Evolutionary conservation across 495 filamentous ascomycete genomes (phyloP), one percentile per base, ranked within the genome.

Genomic region (Penicillium longicatenatum): DNA sequence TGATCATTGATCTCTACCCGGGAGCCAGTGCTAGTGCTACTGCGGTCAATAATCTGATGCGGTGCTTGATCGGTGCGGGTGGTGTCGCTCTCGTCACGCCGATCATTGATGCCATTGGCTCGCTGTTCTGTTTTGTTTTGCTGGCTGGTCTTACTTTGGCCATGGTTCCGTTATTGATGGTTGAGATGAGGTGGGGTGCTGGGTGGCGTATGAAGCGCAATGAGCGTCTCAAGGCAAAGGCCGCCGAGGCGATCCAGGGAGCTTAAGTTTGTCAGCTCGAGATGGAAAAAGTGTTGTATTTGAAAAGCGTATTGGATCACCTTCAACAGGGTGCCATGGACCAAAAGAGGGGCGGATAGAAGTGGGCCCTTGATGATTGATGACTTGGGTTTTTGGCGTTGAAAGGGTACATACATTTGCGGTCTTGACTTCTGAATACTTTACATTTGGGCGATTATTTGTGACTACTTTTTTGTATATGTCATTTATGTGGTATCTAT

Each of bases 21-120:
- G 76, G 77, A 2, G 78, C 70, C 2, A 85, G 86, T 3, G 84
- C 82, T 0, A 86, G 87, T 10, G 87, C 86, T 0, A 86, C 87
- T 0, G 89, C 89, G 0, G 84, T 86, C 8, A 89, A 89, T 63
- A 91, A 92, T 62, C 66, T 92, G 41, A 83, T 85, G 24, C 69
- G 88, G 20, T 91, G 87, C 62, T 58, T 87, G 26, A 66, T 91
- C 12, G 88, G 88, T 14, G 89, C 88, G 3, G 87, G 72, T 0
- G 84, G 83, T 24, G 85, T 84, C 12, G 87, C 83, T 5, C 75
- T 79, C 10, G 82, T 89, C 26, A 76, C 83, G 46, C 83, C 84
- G 6, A 84, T 91, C 70, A 83, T 87, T 37, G 70, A 84, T 43
- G 77, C 70, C 0, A 75, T 91, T 57, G 86, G 84, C 2, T 64